phyloP scores from a whole-genome alignment of 306 rosid species.

The Rosa chinensis region DNA sequence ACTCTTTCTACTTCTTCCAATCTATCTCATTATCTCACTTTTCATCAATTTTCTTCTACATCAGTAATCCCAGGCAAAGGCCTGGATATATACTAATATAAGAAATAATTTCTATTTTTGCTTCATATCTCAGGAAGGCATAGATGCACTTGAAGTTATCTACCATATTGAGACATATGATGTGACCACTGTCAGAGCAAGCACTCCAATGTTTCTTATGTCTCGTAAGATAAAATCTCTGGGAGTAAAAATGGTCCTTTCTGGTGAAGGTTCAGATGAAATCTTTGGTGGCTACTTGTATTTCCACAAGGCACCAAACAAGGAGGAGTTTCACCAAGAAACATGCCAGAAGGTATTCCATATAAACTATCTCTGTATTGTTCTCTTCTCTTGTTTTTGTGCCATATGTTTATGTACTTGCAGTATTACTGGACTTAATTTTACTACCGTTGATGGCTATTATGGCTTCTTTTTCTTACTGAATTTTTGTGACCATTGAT shows the following conservation, averaged over 20 bases:
- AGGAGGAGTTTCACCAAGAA: slow-evolving; percentile 89
- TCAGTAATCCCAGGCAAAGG: neutral
- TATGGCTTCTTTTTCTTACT: slow-evolving; percentile 15
- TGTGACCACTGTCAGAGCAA: slow-evolving; percentile 94
- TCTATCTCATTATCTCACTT: neutral
- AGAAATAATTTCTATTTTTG: slow-evolving; percentile 15
- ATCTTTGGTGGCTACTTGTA: slow-evolving; percentile 96
- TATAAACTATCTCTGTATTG: neutral
- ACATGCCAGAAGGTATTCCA: slow-evolving; percentile 91
- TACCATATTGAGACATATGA: slow-evolving; percentile 96
- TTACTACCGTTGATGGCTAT: slow-evolving; percentile 7
- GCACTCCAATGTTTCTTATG: slow-evolving; percentile 99
- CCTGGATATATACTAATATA: neutral
- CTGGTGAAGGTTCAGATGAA: slow-evolving; percentile 99
- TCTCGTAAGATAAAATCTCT: slow-evolving; percentile 92
- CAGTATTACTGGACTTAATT: slow-evolving; percentile 7
- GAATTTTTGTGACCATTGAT: slow-evolving; percentile 27
- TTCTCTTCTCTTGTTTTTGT: slow-evolving; percentile 16
- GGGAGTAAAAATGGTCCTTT: slow-evolving; percentile 99
- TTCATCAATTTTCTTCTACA: neutral
- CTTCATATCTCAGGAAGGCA: slow-evolving; percentile 73
- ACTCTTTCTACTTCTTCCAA: neutral
- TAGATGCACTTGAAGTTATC: slow-evolving; percentile 97
- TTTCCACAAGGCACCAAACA: slow-evolving; percentile 97
- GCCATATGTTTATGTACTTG: slow-evolving; percentile 9